Evolutionary conservation across 2,329 filamentous ascomycete species (phyloP).

Genomic region (Coleophoma cylindrospora): DNA sequence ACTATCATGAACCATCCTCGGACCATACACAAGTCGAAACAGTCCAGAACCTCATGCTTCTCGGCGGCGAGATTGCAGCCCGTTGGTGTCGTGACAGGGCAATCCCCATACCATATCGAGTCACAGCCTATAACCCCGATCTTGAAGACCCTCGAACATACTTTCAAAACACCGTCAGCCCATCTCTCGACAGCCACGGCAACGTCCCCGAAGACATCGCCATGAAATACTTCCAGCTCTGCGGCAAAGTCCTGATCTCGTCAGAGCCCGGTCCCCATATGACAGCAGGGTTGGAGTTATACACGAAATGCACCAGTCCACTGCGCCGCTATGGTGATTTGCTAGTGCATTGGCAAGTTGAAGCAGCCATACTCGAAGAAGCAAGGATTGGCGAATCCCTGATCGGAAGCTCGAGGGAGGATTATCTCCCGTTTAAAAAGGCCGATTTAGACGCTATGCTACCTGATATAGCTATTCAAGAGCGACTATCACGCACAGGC

Average conservation of each 20-base stretch:
- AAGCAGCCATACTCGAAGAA: constrained; percentile 48
- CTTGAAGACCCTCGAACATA: constrained; percentile 19
- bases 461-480: constrained; percentile 19
- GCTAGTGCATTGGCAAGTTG: constrained; percentile 62
- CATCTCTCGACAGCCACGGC: constrained; percentile 13
- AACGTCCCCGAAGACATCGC: constrained; percentile 5
- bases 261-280: constrained; percentile 50
- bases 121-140: constrained; percentile 19
- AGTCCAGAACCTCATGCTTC: constrained; percentile 50
- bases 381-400: constrained; percentile 29
- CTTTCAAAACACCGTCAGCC: constrained; percentile 13
- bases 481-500: constrained; percentile 15
- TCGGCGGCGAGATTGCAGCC: constrained; percentile 57
- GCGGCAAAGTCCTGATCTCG: constrained; percentile 48
- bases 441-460: constrained; percentile 19
- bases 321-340: constrained; percentile 61
- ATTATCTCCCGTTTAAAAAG: constrained; percentile 25
- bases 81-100: constrained; percentile 52
- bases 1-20: neutral
- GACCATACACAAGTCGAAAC: constrained; percentile 26
- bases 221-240: constrained; percentile 25
- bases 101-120: constrained; percentile 54
- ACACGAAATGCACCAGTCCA: constrained; percentile 60
- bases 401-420: constrained; percentile 23
- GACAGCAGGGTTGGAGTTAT: constrained; percentile 53